Evolutionary conservation across 441 rosid genomes (phyloP).

Genomic region (Pelargonium citronellum): DNA sequence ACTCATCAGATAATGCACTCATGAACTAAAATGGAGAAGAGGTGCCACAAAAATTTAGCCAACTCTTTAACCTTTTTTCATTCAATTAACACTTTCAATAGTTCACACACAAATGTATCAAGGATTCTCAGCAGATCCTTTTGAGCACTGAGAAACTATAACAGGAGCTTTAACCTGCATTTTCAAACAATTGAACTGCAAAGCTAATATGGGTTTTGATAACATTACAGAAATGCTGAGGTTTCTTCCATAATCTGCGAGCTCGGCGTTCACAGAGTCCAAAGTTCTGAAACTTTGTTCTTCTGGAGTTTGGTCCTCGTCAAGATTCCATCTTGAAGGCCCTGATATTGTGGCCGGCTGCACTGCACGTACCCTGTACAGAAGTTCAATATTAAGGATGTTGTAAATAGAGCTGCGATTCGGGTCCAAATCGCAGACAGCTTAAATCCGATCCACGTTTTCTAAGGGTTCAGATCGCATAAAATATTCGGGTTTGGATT

Average conservation of each 20-base stretch:
- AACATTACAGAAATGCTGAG: slow-evolving; percentile 58
- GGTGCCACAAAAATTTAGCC: too few relatives aligned
- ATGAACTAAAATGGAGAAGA: too few relatives aligned
- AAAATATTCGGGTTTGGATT: too few relatives aligned
- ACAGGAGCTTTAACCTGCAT: slow-evolving; percentile 86
- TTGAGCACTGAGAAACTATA: slow-evolving; percentile 30
- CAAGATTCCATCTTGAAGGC: slow-evolving; percentile 25
- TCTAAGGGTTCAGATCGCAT: too few relatives aligned
- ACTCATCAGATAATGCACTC: too few relatives aligned
- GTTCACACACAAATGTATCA: slow-evolving; percentile 9
- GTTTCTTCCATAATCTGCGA: slow-evolving; percentile 27
- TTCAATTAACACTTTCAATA: background rate
- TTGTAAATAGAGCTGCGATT: too few relatives aligned
- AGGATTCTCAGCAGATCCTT: slow-evolving; percentile 13
- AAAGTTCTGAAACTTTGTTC: slow-evolving; percentile 11
- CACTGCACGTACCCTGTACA: slow-evolving; percentile 55
- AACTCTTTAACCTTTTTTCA: background rate
- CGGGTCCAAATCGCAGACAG: too few relatives aligned
- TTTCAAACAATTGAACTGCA: slow-evolving; percentile 60
- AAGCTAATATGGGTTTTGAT: slow-evolving; percentile 75
- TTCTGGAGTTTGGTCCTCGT: slow-evolving; percentile 22
- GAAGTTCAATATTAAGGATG: background rate
- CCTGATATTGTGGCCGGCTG: slow-evolving; percentile 49
- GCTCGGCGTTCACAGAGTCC: slow-evolving; percentile 20
- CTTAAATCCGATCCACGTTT: too few relatives aligned